Evolutionary conservation across 75 land plant species (phyloP), one percentile per base, ranked within the genome.

Genomic region (Cupressus sempervirens): DNA sequence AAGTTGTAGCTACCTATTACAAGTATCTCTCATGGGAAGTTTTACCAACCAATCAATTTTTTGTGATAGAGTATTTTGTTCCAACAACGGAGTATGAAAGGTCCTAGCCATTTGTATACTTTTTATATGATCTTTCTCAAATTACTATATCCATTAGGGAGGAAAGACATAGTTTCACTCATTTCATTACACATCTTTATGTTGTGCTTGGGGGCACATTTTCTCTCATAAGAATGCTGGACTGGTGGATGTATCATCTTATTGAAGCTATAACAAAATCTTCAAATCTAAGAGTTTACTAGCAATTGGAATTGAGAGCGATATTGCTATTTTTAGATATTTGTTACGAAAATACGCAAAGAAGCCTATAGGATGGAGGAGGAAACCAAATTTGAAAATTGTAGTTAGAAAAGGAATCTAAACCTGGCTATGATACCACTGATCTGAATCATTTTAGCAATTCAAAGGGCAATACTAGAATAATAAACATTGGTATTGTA

Each of bases 181-280:
- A 98, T 84, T 96, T 98, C 84, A 86, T 98, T 30, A 98, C 99
- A 36, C 95, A 98, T 5, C 91, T 98, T 40, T 98, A 97, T 95
- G 99, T 98, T 52, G 94, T 98, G 40, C 90, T 98, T 83, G 98
- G 99, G 36, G 99, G 99, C 29, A 98, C 99, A 53, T 98, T 98
- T 92, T 95, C 99, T 43, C 80, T 98, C 18, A 98, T 91, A 98
- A 98, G 99, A 76, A 93, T 98, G 96, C 91, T 98, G 82, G 99
- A 98, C 87, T 91, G 99, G 23, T 98, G 97, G 97, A 95, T 94
- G 94, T 95, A 87, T 83, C 88, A 95, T 85, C 34, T 96, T 76
- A 86, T 98, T 58, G 98, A 98, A 88, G 76, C 88, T 3, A 38
- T 89, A 82, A 93, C 91, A 18, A 92, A 91, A 85, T 89, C 94